Percentiles rank a stretch among this genome's conserved stretches.
phyloP scores from a whole-genome alignment of 306 rosid species.

The Lathyrus sativus region DNA sequence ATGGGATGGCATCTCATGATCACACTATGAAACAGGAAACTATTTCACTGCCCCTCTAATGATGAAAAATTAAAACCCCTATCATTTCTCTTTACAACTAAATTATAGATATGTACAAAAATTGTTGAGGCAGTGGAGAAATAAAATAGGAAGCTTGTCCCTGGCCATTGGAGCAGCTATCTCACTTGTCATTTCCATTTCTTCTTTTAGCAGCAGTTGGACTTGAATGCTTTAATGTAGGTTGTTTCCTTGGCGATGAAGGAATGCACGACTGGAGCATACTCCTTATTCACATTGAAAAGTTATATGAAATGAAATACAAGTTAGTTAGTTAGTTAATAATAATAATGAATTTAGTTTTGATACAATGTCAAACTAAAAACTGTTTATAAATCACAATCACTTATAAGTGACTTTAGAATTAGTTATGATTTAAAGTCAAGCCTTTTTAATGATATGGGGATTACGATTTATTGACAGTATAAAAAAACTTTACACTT shows the following conservation, averaged over 20 bases:
- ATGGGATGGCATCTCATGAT: constrained; percentile 32
- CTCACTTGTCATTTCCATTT: constrained; percentile 57
- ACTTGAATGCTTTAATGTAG: constrained; percentile 51
- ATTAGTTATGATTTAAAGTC: not conserved
- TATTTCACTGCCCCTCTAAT: constrained; percentile 43
- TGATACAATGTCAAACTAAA: not conserved
- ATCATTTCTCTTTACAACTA: constrained; percentile 39
- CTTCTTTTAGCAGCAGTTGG: constrained; percentile 66
- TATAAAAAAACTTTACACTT: not conserved
- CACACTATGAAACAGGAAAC: constrained; percentile 46
- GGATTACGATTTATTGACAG: not conserved
- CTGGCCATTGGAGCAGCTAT: constrained; percentile 21
- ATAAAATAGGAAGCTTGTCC: constrained; percentile 33
- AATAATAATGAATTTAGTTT: not conserved
- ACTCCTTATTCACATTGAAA: constrained; percentile 49
- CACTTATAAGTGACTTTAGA: not conserved
- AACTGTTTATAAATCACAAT: not conserved
- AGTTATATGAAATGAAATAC: not conserved
- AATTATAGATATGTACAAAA: constrained; percentile 32
- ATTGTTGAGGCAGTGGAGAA: constrained; percentile 21
- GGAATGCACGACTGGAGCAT: constrained; percentile 63
- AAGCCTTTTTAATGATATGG: not conserved
- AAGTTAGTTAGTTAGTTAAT: constrained; percentile 19
- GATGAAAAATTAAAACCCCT: not conserved
- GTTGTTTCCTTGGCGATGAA: constrained; percentile 59